A percentile compares a stretch with the other conserved stretches of the same genome.
phyloP scores from a whole-genome alignment of 2,329 filamentous ascomycete species.

The Pseudogymnoascus sp. region DNA sequence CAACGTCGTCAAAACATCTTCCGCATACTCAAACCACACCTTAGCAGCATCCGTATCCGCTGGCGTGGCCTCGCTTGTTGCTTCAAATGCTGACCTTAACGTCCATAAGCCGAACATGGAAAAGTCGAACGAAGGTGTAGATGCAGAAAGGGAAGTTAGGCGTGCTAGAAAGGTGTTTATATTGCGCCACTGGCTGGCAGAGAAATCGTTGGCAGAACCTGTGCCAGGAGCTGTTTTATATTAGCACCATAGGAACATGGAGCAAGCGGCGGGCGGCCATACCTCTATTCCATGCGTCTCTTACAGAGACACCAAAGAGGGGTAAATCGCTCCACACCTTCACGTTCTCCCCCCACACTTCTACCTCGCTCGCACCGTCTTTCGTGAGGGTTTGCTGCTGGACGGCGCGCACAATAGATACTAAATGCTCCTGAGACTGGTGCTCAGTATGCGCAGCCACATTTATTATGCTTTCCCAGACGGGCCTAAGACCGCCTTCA shows the following conservation, averaged over 20 bases:
- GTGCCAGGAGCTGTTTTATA: conserved; percentile 14
- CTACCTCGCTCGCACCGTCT: conserved; percentile 13
- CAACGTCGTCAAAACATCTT: conserved; percentile 14
- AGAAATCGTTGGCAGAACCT: conserved; percentile 12
- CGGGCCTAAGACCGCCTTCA: conserved; percentile 57
- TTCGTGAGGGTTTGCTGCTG: conserved; percentile 13
- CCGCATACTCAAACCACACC: conserved; percentile 21
- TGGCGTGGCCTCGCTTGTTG: background rate
- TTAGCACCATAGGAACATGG: background rate
- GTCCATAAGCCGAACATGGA: conserved; percentile 25
- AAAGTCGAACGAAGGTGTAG: conserved; percentile 19
- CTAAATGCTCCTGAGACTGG: conserved; percentile 18
- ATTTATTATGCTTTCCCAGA: conserved; percentile 30
- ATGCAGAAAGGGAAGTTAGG: conserved; percentile 18
- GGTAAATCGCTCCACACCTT: conserved; percentile 25
- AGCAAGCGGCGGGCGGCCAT: background rate
- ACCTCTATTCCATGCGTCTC: conserved; percentile 26
- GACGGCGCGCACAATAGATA: conserved; percentile 21
- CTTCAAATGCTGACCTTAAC: conserved; percentile 24
- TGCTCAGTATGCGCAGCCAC: conserved; percentile 17
- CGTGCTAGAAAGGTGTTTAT: conserved; percentile 22
- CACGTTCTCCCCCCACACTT: conserved; percentile 15
- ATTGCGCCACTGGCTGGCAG: conserved; percentile 17
- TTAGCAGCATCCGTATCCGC: conserved; percentile 19
- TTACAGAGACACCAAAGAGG: conserved; percentile 20